phyloP scores from a whole-genome alignment of 2,329 filamentous ascomycete species.

The Paecilomyces variotii region DNA sequence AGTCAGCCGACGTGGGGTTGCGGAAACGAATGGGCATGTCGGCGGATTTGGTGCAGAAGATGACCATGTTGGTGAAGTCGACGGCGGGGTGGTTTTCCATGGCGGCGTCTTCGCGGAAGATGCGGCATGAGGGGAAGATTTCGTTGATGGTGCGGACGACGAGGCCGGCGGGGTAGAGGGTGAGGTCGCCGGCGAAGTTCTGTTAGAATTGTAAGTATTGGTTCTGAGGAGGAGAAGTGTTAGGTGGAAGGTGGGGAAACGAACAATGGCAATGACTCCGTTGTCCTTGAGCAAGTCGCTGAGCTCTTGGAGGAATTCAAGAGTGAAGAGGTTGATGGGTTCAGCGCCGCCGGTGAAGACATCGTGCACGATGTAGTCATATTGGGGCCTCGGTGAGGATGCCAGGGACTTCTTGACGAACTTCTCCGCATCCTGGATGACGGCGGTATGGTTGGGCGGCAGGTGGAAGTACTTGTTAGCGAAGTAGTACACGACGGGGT shows the following conservation, averaged over 20 bases:
- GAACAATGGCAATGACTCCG: conserved; percentile 80
- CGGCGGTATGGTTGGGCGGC: conserved; percentile 65
- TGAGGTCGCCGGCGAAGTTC: conserved; percentile 92
- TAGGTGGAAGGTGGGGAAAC: conserved; percentile 21
- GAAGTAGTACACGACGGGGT: conserved; percentile 79
- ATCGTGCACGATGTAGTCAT: conserved; percentile 93
- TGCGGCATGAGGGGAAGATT: conserved; percentile 81
- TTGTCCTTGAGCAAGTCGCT: conserved; percentile 63
- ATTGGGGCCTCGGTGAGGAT: conserved; percentile 44
- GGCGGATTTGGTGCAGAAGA: conserved; percentile 73
- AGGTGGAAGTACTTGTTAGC: conserved; percentile 77
- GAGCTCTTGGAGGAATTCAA: conserved; percentile 70
- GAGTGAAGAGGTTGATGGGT: conserved; percentile 78
- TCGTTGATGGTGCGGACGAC: conserved; percentile 73
- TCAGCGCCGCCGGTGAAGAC: conserved; percentile 96
- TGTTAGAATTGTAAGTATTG: conserved; percentile 26
- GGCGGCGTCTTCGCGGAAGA: conserved; percentile 69
- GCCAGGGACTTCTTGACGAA: conserved; percentile 50
- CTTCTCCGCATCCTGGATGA: conserved; percentile 73
- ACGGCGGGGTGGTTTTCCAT: conserved; percentile 35
- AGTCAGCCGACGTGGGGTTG: conserved; percentile 55
- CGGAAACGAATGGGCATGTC: conserved; percentile 56
- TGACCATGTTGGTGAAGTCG: conserved; percentile 92
- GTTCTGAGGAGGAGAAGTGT: not conserved
- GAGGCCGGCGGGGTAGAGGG: conserved; percentile 65